Evolutionary conservation across 805 yeast genomes (phyloP).

Genomic region (Ogataea ganodermae): DNA sequence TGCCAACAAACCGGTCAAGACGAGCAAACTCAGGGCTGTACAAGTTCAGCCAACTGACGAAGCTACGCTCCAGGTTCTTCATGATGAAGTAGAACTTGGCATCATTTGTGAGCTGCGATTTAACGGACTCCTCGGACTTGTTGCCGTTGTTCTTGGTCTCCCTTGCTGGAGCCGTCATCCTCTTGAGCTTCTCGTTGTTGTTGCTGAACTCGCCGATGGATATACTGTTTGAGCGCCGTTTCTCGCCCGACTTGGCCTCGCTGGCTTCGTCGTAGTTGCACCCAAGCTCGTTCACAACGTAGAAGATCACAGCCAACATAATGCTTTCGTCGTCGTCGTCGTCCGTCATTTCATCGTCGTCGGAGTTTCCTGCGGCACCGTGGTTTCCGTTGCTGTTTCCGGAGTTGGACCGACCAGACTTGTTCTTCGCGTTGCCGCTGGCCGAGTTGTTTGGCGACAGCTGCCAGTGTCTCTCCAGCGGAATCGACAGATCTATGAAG

Average conservation of each 20-base stretch:
- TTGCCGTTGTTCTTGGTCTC: conserved; percentile 13
- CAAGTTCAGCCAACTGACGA: conserved; percentile 30
- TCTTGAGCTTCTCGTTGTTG: conserved; percentile 30
- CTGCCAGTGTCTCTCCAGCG: conserved; percentile 27
- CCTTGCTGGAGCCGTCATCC: conserved; percentile 12
- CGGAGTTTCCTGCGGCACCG: conserved; percentile 15
- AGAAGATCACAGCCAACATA: conserved; percentile 32
- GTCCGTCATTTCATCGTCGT: conserved; percentile 19
- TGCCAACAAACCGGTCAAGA: conserved; percentile 15
- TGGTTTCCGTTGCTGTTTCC: neutral
- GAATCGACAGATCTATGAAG: conserved; percentile 25
- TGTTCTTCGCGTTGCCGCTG: conserved; percentile 6
- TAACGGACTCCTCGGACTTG: conserved; percentile 23
- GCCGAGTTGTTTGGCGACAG: conserved; percentile 3
- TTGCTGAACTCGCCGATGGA: conserved; percentile 32
- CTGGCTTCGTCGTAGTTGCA: conserved; percentile 14
- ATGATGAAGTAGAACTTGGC: conserved; percentile 25
- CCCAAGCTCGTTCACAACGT: conserved; percentile 32
- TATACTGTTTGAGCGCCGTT: conserved; percentile 28
- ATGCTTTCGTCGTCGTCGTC: conserved; percentile 32
- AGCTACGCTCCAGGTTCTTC: conserved; percentile 30
- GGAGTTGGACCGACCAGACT: conserved; percentile 3
- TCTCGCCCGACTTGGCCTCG: conserved; percentile 6
- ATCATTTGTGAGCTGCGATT: conserved; percentile 27
- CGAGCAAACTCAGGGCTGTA: conserved; percentile 18